Conservation (phyloP, 495 filamentous ascomycete species). For the Penicillium bialowiezense region DNA sequence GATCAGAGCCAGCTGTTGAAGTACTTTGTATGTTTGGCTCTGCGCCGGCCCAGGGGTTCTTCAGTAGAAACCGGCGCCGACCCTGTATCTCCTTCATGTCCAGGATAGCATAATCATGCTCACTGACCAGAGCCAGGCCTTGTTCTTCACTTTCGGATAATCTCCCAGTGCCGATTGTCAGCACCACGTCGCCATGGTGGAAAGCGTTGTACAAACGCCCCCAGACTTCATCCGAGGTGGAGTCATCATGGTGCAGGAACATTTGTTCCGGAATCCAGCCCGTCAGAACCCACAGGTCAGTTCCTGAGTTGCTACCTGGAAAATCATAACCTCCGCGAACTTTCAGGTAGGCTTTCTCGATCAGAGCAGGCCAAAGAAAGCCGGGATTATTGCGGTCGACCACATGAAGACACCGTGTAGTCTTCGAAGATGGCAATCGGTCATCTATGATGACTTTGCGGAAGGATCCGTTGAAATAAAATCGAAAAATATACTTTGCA, state of each 20-base stretch:
- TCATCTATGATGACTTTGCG: constrained; percentile 89
- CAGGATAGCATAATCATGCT: constrained; percentile 93
- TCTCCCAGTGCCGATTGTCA: constrained; percentile 87
- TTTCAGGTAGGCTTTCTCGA: constrained; percentile 98
- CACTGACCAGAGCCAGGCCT: constrained; percentile 74
- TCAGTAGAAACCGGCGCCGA: constrained; percentile 70
- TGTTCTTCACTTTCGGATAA: constrained; percentile 70
- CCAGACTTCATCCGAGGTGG: constrained; percentile 75
- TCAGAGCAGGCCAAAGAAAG: constrained; percentile 85
- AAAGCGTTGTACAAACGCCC: constrained; percentile 70
- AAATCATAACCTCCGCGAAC: constrained; percentile 96
- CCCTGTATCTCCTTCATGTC: constrained; percentile 67
- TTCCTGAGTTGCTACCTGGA: constrained; percentile 96
- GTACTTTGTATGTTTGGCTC: constrained; percentile 20
- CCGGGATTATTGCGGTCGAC: constrained; percentile 75
- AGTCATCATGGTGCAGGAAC: constrained; percentile 79
- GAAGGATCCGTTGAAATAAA: constrained; percentile 93
- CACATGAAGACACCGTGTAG: constrained; percentile 74
- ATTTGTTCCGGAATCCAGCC: constrained; percentile 98
- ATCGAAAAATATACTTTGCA: constrained; percentile 87
- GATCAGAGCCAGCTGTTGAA: constrained; percentile 9
- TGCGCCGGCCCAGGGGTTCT: constrained; percentile 94
- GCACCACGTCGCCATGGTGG: constrained; percentile 73
- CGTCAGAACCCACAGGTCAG: constrained; percentile 84
- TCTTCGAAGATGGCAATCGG: constrained; percentile 76